A percentile compares a stretch with the other conserved stretches of the same genome.
phyloP scores from a whole-genome alignment of 2,329 filamentous ascomycete species.

The Penicillium fuscoglaucum region DNA sequence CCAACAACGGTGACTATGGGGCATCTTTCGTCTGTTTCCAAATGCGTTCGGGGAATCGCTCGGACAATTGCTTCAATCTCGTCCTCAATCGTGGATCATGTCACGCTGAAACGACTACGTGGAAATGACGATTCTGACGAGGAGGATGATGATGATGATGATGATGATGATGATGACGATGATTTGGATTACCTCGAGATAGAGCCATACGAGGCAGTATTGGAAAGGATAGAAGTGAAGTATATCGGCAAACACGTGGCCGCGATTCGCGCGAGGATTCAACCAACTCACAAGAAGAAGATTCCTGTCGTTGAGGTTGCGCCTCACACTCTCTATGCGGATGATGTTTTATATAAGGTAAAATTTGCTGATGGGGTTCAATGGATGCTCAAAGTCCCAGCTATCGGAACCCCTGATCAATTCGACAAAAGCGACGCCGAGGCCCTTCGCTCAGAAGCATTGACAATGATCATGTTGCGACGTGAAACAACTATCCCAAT shows the following conservation, averaged over 20 bases:
- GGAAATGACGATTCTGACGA: not conserved
- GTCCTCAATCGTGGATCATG: not conserved
- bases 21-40: not conserved
- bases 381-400: conserved; percentile 9
- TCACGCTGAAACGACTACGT: not conserved
- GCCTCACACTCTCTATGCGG: not conserved
- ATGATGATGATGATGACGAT: not conserved
- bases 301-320: not conserved
- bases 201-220: not conserved
- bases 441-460: conserved; percentile 25
- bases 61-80: not conserved
- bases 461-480: conserved; percentile 33
- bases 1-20: not conserved
- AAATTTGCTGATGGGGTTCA: conserved; percentile 1
- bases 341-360: not conserved
- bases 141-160: no score
- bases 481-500: conserved; percentile 33
- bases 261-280: not conserved
- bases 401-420: conserved; percentile 3
- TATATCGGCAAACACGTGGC: not conserved
- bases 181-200: not conserved
- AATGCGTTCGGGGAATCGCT: not conserved
- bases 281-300: not conserved
- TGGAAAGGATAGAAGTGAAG: not conserved
- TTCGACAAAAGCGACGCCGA: conserved; percentile 5